Base-by-base conservation (phyloP, 1,284 basidiomycete species). In the Apiotrichum akiyoshidainum region DNA sequence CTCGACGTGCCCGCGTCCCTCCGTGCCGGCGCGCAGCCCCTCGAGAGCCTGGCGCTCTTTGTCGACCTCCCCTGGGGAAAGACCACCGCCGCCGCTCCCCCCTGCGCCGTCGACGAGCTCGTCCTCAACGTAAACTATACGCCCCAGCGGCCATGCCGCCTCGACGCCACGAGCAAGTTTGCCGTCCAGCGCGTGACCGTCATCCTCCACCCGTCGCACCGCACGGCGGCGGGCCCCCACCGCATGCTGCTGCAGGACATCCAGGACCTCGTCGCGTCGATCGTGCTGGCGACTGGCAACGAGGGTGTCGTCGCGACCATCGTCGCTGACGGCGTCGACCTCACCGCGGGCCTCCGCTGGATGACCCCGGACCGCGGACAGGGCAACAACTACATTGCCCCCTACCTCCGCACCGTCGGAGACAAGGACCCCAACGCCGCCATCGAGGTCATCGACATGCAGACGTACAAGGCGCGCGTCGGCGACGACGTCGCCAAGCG, bases 131-230 rank as follows among this genome's bases (percentile, higher is more conserved):
- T 50, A 19, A n/a, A 4, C 19, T 50, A 50, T 17, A 34, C 48
- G 12, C 48, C 48, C 11, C 48, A 50, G 48, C 35, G 46, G 33
- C 31, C 48, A 17, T 50, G 48, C 48, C 48, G 31, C 35, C 34
- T 50, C 31, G 35, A 50, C 35, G 48, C 48, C 11, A 6, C 13
- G 9, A 21, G 16, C 21, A 5, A 39, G 35, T 50, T 50, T 13
- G 14, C n/a, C 2, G 48, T 26, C 35, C 21, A 19, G 6, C 48
- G 39, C 21, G 31, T 40, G 19, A 50, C 48, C 21, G 35, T 50
- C 35, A 39, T 50, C 14, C 37, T 50, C 35, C 10, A n/a, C 19
- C 35, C 48, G 11, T 5, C 35, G 19, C 9, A 10, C 13, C 19
- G 19, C 2, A 21, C 48, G 4, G 9, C 21, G 2, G 35, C 19